Evolutionary conservation across 2,329 filamentous ascomycete species (phyloP).

Genomic region (Neoscytalidium dimidiatum): DNA sequence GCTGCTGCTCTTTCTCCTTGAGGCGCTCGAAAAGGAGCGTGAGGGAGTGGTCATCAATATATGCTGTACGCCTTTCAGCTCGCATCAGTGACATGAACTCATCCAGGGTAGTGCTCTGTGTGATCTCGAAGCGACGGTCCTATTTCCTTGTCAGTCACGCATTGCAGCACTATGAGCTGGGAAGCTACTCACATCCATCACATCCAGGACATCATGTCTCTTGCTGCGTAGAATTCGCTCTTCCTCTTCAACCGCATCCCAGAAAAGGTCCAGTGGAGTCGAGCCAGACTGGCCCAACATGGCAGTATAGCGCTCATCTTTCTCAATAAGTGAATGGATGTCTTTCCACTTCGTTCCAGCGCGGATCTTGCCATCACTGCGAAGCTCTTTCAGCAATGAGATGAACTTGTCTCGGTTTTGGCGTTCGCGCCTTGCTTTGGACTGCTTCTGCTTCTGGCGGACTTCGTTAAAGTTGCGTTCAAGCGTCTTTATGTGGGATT

Average conservation of each 20-base stretch:
- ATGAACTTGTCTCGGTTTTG: conserved; percentile 82
- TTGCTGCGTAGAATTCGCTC: conserved; percentile 81
- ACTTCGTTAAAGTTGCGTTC: conserved; percentile 91
- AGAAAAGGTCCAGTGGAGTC: conserved; percentile 87
- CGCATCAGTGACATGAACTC: conserved; percentile 83
- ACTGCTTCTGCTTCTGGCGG: conserved; percentile 82
- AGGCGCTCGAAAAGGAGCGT: conserved; percentile 83
- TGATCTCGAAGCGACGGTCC: conserved; percentile 92
- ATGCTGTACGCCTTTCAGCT: conserved; percentile 83
- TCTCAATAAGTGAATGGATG: conserved; percentile 71
- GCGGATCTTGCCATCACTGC: conserved; percentile 77
- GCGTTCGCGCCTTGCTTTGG: conserved; percentile 78
- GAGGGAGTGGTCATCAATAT: conserved; percentile 78
- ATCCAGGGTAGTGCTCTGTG: conserved; percentile 80
- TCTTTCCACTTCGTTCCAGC: conserved; percentile 89
- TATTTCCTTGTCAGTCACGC: conserved; percentile 39
- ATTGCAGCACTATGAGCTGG: background rate
- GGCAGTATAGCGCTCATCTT: conserved; percentile 79
- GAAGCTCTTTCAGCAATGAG: conserved; percentile 72
- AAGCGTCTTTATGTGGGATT: conserved; percentile 90
- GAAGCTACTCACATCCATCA: conserved; percentile 70
- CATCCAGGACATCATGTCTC: conserved; percentile 82
- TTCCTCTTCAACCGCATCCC: conserved; percentile 93
- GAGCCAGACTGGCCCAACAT: conserved; percentile 86
- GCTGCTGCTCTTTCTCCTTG: conserved; percentile 80